Conservation (phyloP, 768 basidiomycete genomes). For the Calocera cornea region DNA sequence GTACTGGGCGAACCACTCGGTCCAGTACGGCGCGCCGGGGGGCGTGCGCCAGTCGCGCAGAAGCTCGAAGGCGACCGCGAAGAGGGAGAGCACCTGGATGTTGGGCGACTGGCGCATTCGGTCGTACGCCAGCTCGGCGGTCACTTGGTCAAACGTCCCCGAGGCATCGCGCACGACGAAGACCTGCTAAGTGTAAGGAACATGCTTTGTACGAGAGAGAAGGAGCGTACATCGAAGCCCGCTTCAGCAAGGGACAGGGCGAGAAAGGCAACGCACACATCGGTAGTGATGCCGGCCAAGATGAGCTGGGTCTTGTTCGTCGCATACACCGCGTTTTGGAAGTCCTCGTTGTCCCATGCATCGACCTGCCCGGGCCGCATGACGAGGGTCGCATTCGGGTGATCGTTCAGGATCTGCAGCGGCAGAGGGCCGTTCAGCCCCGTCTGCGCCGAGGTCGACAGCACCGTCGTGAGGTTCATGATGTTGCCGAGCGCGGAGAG, state of each 20-base stretch:
- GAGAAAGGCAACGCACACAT: constrained; percentile 23
- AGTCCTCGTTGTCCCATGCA: constrained; percentile 40
- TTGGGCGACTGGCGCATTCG: constrained; percentile 35
- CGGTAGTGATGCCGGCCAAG: constrained; percentile 38
- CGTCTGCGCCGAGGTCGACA: constrained; percentile 35
- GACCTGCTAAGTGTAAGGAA: constrained; percentile 13
- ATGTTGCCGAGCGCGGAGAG: constrained; percentile 35
- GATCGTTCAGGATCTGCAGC: constrained; percentile 33
- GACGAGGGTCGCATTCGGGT: constrained; percentile 34
- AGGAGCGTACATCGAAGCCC: constrained; percentile 28
- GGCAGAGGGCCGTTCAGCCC: constrained; percentile 39
- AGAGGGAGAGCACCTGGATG: constrained; percentile 34
- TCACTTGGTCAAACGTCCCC: constrained; percentile 30
- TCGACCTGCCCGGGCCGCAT: constrained; percentile 38
- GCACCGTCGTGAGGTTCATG: constrained; percentile 34
- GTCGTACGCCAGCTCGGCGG: constrained; percentile 34
- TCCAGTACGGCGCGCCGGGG: constrained; percentile 31
- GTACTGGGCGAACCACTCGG: constrained; percentile 36
- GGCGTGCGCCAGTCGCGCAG: constrained; percentile 41
- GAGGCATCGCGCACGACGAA: constrained; percentile 37
- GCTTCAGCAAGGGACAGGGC: constrained; percentile 35
- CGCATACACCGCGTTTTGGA: constrained; percentile 34
- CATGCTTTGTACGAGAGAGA: neutral
- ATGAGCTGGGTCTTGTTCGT: constrained; percentile 40
- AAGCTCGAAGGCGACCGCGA: constrained; percentile 33